These are phyloP conservation scores for Sabuloglossum arenarium DNA, from an alignment of 495 filamentous ascomycete species.

Conservation along the genomic window DNA sequence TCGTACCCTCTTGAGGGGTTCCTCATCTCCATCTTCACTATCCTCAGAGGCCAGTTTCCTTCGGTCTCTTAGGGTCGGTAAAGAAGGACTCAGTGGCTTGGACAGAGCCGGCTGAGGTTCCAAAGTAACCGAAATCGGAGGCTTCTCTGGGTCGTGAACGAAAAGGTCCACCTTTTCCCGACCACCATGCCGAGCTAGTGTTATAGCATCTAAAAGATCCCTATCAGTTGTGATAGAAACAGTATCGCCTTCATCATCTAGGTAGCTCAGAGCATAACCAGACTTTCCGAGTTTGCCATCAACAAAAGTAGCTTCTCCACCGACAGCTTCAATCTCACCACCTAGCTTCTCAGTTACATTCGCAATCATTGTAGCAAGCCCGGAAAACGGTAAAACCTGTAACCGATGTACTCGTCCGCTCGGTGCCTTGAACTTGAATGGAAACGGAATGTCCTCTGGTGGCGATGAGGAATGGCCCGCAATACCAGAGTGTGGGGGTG, in stretches of 20 bases:
- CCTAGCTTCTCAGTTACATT: constrained; percentile 75
- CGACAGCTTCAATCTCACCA: constrained; percentile 65
- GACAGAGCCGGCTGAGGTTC: constrained; percentile 41
- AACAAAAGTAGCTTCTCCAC: constrained; percentile 49
- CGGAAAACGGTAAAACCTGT: constrained; percentile 60
- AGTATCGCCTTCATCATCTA: constrained; percentile 93
- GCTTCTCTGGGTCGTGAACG: constrained; percentile 80
- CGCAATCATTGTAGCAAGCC: constrained; percentile 60
- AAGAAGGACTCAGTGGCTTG: constrained; percentile 33
- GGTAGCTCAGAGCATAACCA: constrained; percentile 89
- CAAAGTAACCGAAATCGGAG: constrained; percentile 44
- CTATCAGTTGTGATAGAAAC: constrained; percentile 94
- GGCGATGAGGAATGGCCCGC: constrained; percentile 27
- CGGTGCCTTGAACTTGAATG: constrained; percentile 99
- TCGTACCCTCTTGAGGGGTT: constrained; percentile 20
- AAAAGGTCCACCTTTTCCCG: constrained; percentile 93
- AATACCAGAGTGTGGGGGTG: constrained; percentile 42
- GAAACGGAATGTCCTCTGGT: constrained; percentile 56
- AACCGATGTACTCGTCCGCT: constrained; percentile 87
- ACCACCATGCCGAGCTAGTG: constrained; percentile 50
- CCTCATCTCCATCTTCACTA: constrained; percentile 34
- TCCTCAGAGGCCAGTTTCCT: constrained; percentile 31
- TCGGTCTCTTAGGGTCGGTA: constrained; percentile 36
- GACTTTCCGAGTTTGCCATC: constrained; percentile 58
- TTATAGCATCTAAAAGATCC: constrained; percentile 79